Evolutionary conservation across 2,329 filamentous ascomycete genomes (phyloP).

Genomic region (Chaetomiaceae sp.): DNA sequence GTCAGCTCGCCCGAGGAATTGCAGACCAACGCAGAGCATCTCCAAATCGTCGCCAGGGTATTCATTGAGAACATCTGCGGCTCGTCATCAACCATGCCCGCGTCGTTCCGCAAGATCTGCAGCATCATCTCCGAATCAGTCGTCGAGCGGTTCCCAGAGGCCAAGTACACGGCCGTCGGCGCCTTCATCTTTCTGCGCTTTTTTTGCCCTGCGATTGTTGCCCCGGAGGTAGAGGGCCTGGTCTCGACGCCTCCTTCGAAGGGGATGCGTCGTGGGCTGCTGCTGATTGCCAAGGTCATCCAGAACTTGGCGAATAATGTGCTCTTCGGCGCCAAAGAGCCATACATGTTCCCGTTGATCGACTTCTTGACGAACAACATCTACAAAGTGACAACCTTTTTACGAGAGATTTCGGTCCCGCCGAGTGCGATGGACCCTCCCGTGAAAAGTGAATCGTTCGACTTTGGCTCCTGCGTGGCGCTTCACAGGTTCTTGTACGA

Average conservation of each 20-base stretch:
- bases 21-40: conserved; percentile 58
- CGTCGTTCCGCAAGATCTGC: conserved; percentile 61
- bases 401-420: conserved; percentile 59
- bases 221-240: conserved; percentile 62
- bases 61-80: conserved; percentile 66
- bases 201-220: conserved; percentile 67
- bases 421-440: conserved; percentile 40
- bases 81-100: conserved; percentile 54
- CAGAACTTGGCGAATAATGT: conserved; percentile 69
- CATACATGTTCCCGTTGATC: conserved; percentile 66
- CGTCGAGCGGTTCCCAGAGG: conserved; percentile 57
- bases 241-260: conserved; percentile 56
- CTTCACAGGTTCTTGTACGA: conserved; percentile 65
- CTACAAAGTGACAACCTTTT: conserved; percentile 59
- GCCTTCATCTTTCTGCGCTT: conserved; percentile 67
- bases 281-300: conserved; percentile 65
- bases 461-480: conserved; percentile 65
- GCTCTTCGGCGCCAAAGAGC: conserved; percentile 64
- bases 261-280: conserved; percentile 61
- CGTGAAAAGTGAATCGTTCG: conserved; percentile 47
- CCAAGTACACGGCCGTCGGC: conserved; percentile 66
- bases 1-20: conserved; percentile 56
- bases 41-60: conserved; percentile 61
- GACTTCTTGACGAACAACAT: conserved; percentile 64
- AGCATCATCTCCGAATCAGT: conserved; percentile 61